A percentile compares a stretch with the other conserved stretches of the same genome.
Evolutionary conservation across 306 rosid genomes (phyloP).

Genomic region (Sicyos baderoa): DNA sequence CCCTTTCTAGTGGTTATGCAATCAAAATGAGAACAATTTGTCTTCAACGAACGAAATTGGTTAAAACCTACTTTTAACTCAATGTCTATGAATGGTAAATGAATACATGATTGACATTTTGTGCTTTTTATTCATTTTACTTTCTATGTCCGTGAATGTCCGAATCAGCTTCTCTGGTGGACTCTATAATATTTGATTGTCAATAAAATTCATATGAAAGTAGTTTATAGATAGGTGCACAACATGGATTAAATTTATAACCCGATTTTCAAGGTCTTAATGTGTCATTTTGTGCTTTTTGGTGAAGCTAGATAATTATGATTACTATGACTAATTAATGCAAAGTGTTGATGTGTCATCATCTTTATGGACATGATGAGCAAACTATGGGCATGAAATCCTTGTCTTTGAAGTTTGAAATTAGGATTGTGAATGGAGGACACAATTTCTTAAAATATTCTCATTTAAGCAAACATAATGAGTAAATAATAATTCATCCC

Average conservation of each 20-base stretch:
- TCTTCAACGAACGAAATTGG: neutral
- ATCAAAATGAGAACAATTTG: neutral
- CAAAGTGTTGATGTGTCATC: neutral
- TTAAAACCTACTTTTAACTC: neutral
- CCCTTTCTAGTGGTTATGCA: constrained; percentile 12
- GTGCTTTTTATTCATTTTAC: neutral
- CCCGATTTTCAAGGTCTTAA: no score
- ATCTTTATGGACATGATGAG: neutral
- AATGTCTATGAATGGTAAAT: neutral
- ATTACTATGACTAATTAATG: neutral
- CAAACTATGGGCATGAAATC: neutral
- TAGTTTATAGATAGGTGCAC: no score
- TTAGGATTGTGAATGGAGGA: neutral
- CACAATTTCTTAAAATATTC: neutral
- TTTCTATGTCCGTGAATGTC: no score
- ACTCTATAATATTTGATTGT: no score
- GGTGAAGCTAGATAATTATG: neutral
- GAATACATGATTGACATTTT: neutral
- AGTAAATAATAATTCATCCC: neutral
- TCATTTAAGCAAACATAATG: neutral
- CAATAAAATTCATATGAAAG: no score
- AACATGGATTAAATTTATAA: no score
- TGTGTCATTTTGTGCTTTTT: neutral
- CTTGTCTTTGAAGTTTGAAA: neutral
- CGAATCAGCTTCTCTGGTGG: no score